Base-by-base conservation (phyloP, 2,329 filamentous ascomycete genomes). In the Conoideocrella luteorostrata region DNA sequence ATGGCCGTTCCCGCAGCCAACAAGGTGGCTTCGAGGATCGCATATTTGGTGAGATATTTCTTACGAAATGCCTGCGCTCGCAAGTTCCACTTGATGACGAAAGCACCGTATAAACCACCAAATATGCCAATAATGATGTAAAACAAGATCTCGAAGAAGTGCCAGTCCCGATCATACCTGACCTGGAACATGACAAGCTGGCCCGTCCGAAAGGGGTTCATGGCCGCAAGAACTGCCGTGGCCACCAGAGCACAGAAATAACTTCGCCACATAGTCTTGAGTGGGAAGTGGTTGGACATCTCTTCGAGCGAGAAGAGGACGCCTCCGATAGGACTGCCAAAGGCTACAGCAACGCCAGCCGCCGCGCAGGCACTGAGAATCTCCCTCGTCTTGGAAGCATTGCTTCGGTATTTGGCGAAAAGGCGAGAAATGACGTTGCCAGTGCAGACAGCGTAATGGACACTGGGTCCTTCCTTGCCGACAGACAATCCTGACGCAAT, bases 111-210 rank as follows among this genome's bases (percentile, higher is more conserved):
- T 3, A 97, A 72, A 5, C 93, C 93, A 32, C 93, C 93, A 55
- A 98, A 97, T 22, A 93, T 76, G 37, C 93, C 93, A 50, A 98
- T 80, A 42, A 95, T 71, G 51, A 95, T 77, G 65, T 95, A 98
- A 60, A 97, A 97, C 21, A 95, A 65, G 4, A 93, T 75, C 62
- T 98, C 93, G 59, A 98, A 98, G 58, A 95, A 95, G 67, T 98
- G 93, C 93, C 93, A 98, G 32, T 86, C 84, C 32, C 91, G 84
- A 63, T 97, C 91, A 60, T 98, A 98, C 56, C 82, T 81, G 57
- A 98, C 91, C 57, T 95, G 90, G 65, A 98, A 98, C 91, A 98
- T 97, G 78, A 98, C 93, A 33, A 98, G 76, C 60, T 98, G 93
- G 17, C 93, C 93, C 0, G 93, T 97, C 41, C 93, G 75, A 67